These are phyloP conservation scores for Themeda triandra DNA, from an alignment of 176 grass and related monocot species.

Conservation along the genomic window DNA sequence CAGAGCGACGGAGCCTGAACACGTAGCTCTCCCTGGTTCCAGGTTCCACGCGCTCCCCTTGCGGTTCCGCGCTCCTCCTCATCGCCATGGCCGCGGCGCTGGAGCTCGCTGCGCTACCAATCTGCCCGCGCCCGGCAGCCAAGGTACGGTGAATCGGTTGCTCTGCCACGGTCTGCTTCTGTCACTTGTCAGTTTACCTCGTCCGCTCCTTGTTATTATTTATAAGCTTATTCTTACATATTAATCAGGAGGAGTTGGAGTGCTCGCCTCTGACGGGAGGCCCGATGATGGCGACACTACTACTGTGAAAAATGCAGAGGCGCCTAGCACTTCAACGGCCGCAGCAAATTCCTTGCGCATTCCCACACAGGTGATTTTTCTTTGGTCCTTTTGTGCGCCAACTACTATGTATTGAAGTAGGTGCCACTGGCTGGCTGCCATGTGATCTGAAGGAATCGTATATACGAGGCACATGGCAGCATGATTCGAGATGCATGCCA, in stretches of 20 bases:
- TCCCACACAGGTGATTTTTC: conserved; percentile 22
- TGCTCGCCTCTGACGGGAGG: conserved; percentile 1
- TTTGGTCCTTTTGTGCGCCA: neutral
- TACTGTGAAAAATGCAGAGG: neutral
- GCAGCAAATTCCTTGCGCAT: neutral
- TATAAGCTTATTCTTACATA: neutral
- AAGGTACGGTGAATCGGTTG: conserved; percentile 24
- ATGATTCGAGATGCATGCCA: neutral
- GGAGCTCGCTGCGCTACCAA: neutral
- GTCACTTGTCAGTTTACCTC: neutral
- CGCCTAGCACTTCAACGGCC: neutral
- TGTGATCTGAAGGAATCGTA: neutral
- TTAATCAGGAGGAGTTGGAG: conserved; percentile 28
- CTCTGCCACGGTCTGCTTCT: neutral
- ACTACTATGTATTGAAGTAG: neutral
- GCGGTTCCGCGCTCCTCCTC: neutral
- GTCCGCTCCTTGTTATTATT: neutral
- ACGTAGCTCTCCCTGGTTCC: neutral
- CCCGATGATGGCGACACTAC: neutral
- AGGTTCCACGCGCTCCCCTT: conserved; percentile 24
- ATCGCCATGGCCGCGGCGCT: neutral
- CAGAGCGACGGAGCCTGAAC: neutral
- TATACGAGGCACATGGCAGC: neutral
- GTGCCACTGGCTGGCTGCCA: neutral
- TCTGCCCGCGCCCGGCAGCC: conserved; percentile 18